Base-by-base conservation (phyloP, 106 monocot genomes). In the Allium cepa region DNA sequence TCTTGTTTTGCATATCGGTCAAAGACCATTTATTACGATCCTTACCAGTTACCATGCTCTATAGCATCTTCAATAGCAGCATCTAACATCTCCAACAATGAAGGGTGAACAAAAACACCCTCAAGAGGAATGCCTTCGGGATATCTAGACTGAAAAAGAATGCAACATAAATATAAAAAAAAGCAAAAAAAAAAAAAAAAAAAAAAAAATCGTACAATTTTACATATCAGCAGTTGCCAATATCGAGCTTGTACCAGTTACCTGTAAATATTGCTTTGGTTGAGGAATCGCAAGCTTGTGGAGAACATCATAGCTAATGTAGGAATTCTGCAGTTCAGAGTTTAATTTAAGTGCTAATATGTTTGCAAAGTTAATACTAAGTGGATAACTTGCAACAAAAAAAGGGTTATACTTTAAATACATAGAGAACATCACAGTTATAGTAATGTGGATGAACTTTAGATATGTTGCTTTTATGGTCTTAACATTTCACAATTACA, bases 221-320 rank as follows among this genome's bases (percentile, higher is more conserved):
- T 4, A 52, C 26, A 52, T 52, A 3, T 51, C 15, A 13, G 45
- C 18, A 28, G 17, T 4, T 36, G 46, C 58, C 36, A 61, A 26
- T 27, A 68, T 59, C 3, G 16, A 52, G 52, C 26, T 52, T 60
- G 67, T 52, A 51, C 47, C 4, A 73, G 60, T 88, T 65, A 96
- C 95, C 91, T 96, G 88, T 76, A 96, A 80, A 67, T 88, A 96
- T 72, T 96, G 96, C 76, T 86, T 96, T 12, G 96, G 91, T 70
- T 96, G 96, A 68, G 88, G 84, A 71, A 96, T 91, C 49, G 85
- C 81, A 76, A 96, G 91, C 72, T 92, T 96, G 69, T 75, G 79
- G 68, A 92, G 82, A 26, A 87, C 83, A 47, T 84, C 93, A 68
- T 93, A 93, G 53, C 76, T 79, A 63, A 96, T 92, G 57, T 92